Base-by-base conservation (phyloP, 1,284 basidiomycete genomes). In the Trametes pubescens region DNA sequence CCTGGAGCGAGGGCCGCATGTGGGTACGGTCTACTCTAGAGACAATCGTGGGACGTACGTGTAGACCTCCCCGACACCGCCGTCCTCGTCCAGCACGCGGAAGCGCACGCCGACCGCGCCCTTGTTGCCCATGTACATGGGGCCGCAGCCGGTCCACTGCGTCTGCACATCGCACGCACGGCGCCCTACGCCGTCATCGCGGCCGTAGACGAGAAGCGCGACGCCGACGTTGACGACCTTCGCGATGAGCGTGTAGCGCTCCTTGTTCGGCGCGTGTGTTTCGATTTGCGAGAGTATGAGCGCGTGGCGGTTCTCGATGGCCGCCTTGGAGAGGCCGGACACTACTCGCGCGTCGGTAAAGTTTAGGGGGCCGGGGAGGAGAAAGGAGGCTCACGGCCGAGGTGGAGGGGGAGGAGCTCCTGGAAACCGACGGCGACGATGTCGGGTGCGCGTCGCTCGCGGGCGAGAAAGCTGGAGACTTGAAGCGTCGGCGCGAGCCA, bases 81-180 rank as follows among this genome's bases (percentile, higher is more conserved):
- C 86, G 35, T 86, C 82, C 32, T 81, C 78, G 11, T 78, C 81
- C 29, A 82, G 78, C 26, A 97, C 81, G 47, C 92, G 88, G 75
- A 99, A 90, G 51, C 96, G 85, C 40, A 95, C 84, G 18, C 93
- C 96, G 2, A 98, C 95, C 0, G 94, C 96, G 29, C 95, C 95
- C 78, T 99, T 99, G 80, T 99, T 99, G 13, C 95, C 95, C 92
- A 99, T 93, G 67, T 84, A 92, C 21, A 76, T 81, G 18, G 89
- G 90, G 2, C 93, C 92, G 69, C 84, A 88, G 1, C 91, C 89
- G 0, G 89, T 91, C 91, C 91, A 92, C 60, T 84, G 80, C 24
- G 90, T 91, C 71, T 93, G 84, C 21, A 94, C 86, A 71, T 92
- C 86, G 58, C 81, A 80, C 6, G 92, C 81, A 32, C 76, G 81